Conservation (phyloP, 1,284 basidiomycete species). For the Ganoderma sinense region DNA sequence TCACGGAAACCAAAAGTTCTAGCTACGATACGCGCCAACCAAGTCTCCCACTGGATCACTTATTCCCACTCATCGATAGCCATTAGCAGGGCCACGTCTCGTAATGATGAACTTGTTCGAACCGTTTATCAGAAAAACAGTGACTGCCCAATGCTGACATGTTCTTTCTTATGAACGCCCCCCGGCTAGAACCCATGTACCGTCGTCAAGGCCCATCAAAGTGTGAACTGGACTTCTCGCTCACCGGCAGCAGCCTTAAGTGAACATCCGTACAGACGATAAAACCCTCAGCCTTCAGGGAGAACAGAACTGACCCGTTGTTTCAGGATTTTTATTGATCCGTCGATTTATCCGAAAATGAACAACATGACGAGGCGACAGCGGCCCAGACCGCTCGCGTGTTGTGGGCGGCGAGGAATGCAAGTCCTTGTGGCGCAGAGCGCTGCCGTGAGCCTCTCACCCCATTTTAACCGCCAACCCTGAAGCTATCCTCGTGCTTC, state of each 20-base stretch:
- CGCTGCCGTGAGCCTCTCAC: neutral
- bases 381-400: neutral
- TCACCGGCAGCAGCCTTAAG: neutral
- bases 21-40: too few species aligned
- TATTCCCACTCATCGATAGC: too few species aligned
- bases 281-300: neutral
- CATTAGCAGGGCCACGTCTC: too few species aligned
- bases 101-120: too few species aligned
- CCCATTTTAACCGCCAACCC: neutral
- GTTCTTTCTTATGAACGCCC: too few species aligned
- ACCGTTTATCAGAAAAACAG: too few species aligned
- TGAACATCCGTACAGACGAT: neutral
- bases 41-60: too few species aligned
- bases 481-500: neutral
- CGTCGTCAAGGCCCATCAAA: neutral
- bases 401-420: neutral
- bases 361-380: neutral
- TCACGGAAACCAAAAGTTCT: too few species aligned
- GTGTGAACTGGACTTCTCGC: neutral
- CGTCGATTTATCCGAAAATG: neutral
- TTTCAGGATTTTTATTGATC: neutral
- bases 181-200: too few species aligned
- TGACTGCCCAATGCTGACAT: too few species aligned
- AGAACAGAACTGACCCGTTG: neutral
- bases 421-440: neutral